These are phyloP conservation scores for Celoporthe dispersa DNA, from an alignment of 2,329 filamentous ascomycete genomes.

Conservation along the genomic window DNA sequence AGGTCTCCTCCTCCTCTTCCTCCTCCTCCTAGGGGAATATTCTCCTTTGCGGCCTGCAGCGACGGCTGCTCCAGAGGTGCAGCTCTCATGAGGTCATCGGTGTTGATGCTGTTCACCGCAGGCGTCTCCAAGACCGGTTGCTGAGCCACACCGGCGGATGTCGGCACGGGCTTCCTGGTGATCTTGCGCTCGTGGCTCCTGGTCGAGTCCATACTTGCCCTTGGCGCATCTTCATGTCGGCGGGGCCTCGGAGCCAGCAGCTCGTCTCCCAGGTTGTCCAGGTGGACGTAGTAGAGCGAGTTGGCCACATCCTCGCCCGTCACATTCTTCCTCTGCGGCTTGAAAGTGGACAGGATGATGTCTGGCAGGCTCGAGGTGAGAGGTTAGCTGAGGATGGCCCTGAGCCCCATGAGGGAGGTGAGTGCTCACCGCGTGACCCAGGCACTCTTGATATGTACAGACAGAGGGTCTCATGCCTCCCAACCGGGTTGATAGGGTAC, in stretches of 20 bases:
- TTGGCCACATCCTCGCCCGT: slow-evolving; percentile 84
- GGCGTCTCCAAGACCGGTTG: background rate
- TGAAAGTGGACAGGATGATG: slow-evolving; percentile 88
- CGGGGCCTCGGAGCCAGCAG: slow-evolving; percentile 39
- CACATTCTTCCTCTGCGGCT: slow-evolving; percentile 86
- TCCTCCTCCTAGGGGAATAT: slow-evolving; percentile 30
- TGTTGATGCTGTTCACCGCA: background rate
- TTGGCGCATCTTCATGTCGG: slow-evolving; percentile 40
- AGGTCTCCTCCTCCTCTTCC: background rate
- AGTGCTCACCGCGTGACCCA: slow-evolving; percentile 75
- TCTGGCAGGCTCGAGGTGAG: slow-evolving; percentile 55
- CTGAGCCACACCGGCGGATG: slow-evolving; percentile 33
- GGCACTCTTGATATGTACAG: slow-evolving; percentile 95
- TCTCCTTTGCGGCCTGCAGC: slow-evolving; percentile 28
- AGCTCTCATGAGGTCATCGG: slow-evolving; percentile 1
- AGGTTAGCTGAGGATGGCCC: slow-evolving; percentile 27
- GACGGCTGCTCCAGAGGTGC: background rate
- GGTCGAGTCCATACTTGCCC: slow-evolving; percentile 50
- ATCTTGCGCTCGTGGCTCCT: slow-evolving; percentile 44
- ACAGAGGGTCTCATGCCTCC: slow-evolving; percentile 71
- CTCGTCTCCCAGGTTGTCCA: slow-evolving; percentile 66
- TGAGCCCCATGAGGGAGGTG: slow-evolving; percentile 13
- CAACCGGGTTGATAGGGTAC: slow-evolving; percentile 77
- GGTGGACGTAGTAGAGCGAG: slow-evolving; percentile 90
- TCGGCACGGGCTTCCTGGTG: slow-evolving; percentile 56